Evolutionary conservation across 768 basidiomycete genomes (phyloP).

Genomic region (Termitomyces titanicus): DNA sequence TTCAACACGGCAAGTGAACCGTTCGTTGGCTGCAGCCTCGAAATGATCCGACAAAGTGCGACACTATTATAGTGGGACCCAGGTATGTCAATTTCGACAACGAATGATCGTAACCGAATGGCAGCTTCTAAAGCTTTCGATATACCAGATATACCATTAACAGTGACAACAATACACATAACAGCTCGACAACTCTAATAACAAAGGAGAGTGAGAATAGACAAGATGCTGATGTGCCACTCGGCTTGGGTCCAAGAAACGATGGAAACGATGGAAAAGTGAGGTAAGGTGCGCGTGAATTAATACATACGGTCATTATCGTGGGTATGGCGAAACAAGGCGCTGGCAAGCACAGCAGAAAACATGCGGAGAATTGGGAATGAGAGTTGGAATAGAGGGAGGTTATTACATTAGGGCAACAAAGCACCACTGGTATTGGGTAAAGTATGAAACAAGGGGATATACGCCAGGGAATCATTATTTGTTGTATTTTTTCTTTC

Average conservation of each 20-base stretch:
- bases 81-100: background rate
- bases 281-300: slow-evolving; percentile 3
- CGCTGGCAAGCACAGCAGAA: slow-evolving; percentile 3
- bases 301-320: slow-evolving; percentile 9
- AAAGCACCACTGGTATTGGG: slow-evolving; percentile 2
- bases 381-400: slow-evolving; percentile 4
- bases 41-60: no score
- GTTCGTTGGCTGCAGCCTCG: no score
- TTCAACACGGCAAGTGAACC: no score
- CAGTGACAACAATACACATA: slow-evolving; percentile 6
- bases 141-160: slow-evolving; percentile 1
- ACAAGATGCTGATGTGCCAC: slow-evolving; percentile 2
- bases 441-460: slow-evolving; percentile 8
- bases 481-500: background rate
- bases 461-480: slow-evolving; percentile 4
- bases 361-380: background rate
- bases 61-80: background rate
- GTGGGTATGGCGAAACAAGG: slow-evolving; percentile 8
- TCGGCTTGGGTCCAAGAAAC: slow-evolving; percentile 4
- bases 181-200: slow-evolving; percentile 1
- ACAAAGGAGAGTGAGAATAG: slow-evolving; percentile 12
- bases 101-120: background rate
- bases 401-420: slow-evolving; percentile 9
- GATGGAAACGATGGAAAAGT: slow-evolving; percentile 4
- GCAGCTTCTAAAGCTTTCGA: background rate